phyloP scores from a whole-genome alignment of 2,329 filamentous ascomycete species.

The Leptographium wingfieldii region DNA sequence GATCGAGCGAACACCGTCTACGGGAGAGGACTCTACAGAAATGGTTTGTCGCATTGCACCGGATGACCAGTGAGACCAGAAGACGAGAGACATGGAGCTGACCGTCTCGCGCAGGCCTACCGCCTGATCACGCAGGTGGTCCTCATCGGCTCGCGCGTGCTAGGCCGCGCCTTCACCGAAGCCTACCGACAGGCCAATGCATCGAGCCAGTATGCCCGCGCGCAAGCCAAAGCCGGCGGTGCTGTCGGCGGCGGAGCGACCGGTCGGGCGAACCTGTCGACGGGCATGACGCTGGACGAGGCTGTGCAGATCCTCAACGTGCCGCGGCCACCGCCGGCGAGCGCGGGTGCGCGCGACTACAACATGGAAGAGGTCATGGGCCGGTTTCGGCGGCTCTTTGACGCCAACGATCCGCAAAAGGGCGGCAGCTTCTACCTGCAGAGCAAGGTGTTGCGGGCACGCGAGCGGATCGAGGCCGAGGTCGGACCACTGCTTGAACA shows the following conservation, averaged over 20 bases:
- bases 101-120: constrained; percentile 56
- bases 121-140: constrained; percentile 90
- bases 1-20: too few relatives aligned
- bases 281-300: constrained; percentile 84
- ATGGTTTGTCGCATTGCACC: too few relatives aligned
- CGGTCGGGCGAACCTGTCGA: constrained; percentile 35
- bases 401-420: constrained; percentile 87
- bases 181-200: constrained; percentile 93
- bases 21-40: too few relatives aligned
- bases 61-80: too few relatives aligned
- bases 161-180: constrained; percentile 85
- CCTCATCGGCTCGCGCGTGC: constrained; percentile 77
- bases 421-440: constrained; percentile 97
- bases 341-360: constrained; percentile 14
- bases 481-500: constrained; percentile 59
- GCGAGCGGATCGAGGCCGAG: constrained; percentile 86
- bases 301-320: constrained; percentile 97
- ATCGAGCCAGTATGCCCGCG: constrained; percentile 67
- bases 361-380: constrained; percentile 70
- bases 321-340: constrained; percentile 56
- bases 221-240: constrained; percentile 49
- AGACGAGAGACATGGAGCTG: too few relatives aligned
- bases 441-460: constrained; percentile 85
- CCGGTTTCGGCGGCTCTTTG: constrained; percentile 89
- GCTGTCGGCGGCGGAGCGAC: constrained; percentile 30